Conservation (phyloP, 805 yeast genomes). For the Metschnikowia continentalis region DNA sequence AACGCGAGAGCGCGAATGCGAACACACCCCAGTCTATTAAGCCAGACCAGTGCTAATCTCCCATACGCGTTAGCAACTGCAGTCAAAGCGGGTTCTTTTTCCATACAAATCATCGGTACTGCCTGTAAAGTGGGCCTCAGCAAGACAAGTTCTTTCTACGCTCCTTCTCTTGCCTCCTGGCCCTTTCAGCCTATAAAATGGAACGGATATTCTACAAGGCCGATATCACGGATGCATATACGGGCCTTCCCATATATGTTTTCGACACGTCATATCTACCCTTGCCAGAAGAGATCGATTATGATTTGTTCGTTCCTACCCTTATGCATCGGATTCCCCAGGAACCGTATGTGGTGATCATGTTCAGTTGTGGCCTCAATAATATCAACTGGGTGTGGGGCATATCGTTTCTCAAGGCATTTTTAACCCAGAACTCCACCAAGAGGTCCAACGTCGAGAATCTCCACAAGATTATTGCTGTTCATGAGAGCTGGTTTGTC, state of each 20-base stretch:
- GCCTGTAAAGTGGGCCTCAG: neutral
- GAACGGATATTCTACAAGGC: conserved; percentile 54
- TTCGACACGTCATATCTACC: conserved; percentile 84
- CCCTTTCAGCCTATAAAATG: conserved; percentile 17
- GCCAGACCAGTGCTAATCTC: neutral
- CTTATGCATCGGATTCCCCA: conserved; percentile 57
- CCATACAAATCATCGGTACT: neutral
- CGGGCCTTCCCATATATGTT: conserved; percentile 65
- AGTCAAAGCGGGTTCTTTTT: neutral
- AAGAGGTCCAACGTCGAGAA: conserved; percentile 45
- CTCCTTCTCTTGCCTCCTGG: neutral
- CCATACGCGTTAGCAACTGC: neutral
- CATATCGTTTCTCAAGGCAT: conserved; percentile 45
- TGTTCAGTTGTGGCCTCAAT: conserved; percentile 80
- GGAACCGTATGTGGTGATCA: conserved; percentile 59
- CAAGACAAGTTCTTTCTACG: neutral
- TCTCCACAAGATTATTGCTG: conserved; percentile 63
- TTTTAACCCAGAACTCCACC: conserved; percentile 46
- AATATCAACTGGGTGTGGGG: conserved; percentile 71
- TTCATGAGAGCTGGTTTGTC: conserved; percentile 89
- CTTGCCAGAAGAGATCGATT: conserved; percentile 40
- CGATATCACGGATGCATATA: conserved; percentile 59
- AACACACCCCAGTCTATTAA: neutral
- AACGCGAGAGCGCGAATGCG: neutral
- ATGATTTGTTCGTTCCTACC: conserved; percentile 53